phyloP scores from a whole-genome alignment of 2,329 filamentous ascomycete species.

The Colletotrichum viniferum region DNA sequence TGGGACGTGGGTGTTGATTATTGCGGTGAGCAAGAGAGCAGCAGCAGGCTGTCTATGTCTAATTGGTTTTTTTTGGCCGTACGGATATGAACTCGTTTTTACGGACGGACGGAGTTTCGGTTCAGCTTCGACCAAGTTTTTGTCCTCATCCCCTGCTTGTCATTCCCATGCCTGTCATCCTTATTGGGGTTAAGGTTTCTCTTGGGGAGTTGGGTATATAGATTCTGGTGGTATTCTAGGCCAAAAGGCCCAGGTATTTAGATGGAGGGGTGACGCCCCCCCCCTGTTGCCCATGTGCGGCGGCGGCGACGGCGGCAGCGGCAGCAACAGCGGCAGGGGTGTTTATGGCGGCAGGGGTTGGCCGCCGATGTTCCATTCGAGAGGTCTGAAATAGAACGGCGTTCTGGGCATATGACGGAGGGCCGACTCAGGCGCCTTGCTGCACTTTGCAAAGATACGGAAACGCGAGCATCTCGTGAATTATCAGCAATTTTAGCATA shows the following conservation, averaged over 20 bases:
- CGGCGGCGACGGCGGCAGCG: neutral
- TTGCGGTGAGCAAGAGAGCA: neutral
- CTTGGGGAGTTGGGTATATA: neutral
- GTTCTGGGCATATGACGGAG: neutral
- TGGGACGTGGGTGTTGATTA: neutral
- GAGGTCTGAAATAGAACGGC: slow-evolving; percentile 13
- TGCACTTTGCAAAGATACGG: neutral
- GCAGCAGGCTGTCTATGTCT: neutral
- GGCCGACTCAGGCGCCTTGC: neutral
- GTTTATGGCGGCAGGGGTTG: neutral
- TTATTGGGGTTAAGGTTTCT: neutral
- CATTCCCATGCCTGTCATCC: neutral
- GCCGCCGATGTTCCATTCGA: neutral
- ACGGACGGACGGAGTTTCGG: neutral
- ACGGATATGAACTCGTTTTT: neutral
- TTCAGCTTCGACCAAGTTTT: neutral
- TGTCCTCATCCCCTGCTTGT: neutral
- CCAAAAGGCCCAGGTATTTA: neutral
- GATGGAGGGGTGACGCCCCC: neutral
- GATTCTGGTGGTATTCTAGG: neutral
- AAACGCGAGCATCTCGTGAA: neutral
- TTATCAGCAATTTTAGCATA: neutral
- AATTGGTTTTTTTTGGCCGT: neutral
- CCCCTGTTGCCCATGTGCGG: neutral
- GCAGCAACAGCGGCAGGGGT: neutral